Conservation (phyloP, 129 eudicot species). For the Deinandra increscens region DNA sequence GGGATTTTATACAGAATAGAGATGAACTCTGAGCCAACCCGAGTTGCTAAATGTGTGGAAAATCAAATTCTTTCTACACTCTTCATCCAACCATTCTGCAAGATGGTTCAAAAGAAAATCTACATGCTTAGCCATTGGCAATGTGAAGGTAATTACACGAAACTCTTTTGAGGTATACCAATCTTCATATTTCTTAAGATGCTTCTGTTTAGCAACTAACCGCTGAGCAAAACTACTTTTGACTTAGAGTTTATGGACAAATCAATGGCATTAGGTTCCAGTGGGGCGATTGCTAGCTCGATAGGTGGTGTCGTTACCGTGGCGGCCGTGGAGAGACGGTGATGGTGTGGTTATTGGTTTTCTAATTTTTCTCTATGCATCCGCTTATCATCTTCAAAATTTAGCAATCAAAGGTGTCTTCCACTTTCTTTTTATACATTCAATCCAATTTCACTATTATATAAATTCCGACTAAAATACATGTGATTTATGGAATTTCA, state of each 20-base stretch:
- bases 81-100: constrained; percentile 87
- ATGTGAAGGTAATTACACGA: constrained; percentile 88
- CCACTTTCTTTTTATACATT: too few species aligned
- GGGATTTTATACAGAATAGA: constrained; percentile 34
- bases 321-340: too few species aligned
- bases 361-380: too few species aligned
- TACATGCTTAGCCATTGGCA: constrained; percentile 82
- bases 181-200: constrained; percentile 82
- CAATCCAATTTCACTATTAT: too few species aligned
- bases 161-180: constrained; percentile 93
- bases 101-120: constrained; percentile 77
- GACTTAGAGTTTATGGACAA: constrained; percentile 60
- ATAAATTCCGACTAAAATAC: too few species aligned
- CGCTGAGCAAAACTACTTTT: constrained; percentile 92
- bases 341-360: too few species aligned
- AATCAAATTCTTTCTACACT: constrained; percentile 66
- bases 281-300: too few species aligned
- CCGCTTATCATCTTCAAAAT: too few species aligned
- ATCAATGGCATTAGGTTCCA: constrained; percentile 47
- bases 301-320: too few species aligned
- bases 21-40: too few species aligned
- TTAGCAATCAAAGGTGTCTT: too few species aligned
- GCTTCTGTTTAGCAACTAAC: constrained; percentile 98
- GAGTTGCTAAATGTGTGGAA: constrained; percentile 98
- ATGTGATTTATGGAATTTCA: too few species aligned